Conservation (phyloP, 2,329 filamentous ascomycete genomes). For the Lachnellula cervina region DNA sequence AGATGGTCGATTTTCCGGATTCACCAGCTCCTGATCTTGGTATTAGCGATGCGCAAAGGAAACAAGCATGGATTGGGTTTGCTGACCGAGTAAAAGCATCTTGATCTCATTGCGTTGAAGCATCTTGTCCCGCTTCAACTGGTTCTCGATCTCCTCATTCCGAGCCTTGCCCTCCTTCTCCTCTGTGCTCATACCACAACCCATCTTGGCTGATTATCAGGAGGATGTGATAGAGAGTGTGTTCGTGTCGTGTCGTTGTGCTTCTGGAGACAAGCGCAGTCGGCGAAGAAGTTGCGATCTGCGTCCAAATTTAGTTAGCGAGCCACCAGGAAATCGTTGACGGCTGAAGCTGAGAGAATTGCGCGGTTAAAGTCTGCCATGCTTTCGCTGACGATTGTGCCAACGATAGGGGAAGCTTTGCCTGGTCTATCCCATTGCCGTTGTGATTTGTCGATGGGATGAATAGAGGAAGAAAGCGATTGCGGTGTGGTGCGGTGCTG, state of each 20-base stretch:
- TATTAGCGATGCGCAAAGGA: constrained; percentile 7
- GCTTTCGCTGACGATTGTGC: too few relatives aligned
- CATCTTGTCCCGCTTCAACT: constrained; percentile 97
- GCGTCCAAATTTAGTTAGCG: too few relatives aligned
- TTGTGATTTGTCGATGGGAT: too few relatives aligned
- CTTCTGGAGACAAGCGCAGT: background rate
- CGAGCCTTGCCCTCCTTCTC: constrained; percentile 99
- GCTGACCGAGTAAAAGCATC: constrained; percentile 95
- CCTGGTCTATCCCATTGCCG: too few relatives aligned
- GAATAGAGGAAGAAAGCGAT: too few relatives aligned
- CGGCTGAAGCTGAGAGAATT: too few relatives aligned
- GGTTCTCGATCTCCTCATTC: constrained; percentile 99
- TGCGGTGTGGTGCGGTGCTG: too few relatives aligned
- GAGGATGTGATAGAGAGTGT: background rate
- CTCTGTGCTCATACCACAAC: constrained; percentile 99
- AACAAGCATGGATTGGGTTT: constrained; percentile 1
- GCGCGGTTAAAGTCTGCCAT: too few relatives aligned
- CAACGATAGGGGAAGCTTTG: too few relatives aligned
- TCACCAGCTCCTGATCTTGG: constrained; percentile 65
- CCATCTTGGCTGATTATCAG: constrained; percentile 66
- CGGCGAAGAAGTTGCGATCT: background rate
- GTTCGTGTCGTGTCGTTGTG: constrained; percentile 3
- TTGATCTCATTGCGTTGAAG: constrained; percentile 99
- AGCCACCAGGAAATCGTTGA: too few relatives aligned
- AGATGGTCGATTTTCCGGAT: constrained; percentile 89